Evolutionary conservation across 306 rosid species (phyloP).

Genomic region (Cicer judaicum): DNA sequence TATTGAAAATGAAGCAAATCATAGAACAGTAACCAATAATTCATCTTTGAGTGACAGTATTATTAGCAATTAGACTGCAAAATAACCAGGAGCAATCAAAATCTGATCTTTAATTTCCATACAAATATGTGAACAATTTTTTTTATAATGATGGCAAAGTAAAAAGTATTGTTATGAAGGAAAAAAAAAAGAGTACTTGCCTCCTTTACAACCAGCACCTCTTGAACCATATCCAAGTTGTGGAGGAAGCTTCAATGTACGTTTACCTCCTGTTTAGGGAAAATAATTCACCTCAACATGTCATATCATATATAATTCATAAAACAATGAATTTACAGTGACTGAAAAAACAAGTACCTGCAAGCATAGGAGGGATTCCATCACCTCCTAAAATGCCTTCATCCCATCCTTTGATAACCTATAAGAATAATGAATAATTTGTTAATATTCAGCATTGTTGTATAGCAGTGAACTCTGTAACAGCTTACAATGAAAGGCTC

Average conservation of each 20-base stretch:
- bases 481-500: neutral
- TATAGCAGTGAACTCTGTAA: neutral
- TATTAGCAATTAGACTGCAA: neutral
- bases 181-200: conserved; percentile 47
- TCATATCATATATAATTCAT: neutral
- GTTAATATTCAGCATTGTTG: conserved; percentile 2
- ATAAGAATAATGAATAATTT: conserved; percentile 24
- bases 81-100: conserved; percentile 17
- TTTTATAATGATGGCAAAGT: conserved; percentile 26
- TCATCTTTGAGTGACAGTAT: neutral
- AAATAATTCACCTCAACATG: conserved; percentile 1
- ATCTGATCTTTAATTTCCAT: conserved; percentile 12
- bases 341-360: conserved; percentile 55
- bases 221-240: conserved; percentile 86
- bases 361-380: conserved; percentile 96
- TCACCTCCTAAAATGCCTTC: conserved; percentile 89
- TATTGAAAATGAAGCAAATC: conserved; percentile 28
- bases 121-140: neutral
- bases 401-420: conserved; percentile 99
- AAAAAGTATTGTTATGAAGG: conserved; percentile 5
- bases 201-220: conserved; percentile 98
- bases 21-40: neutral
- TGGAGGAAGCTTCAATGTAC: conserved; percentile 87
- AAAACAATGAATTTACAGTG: conserved; percentile 15
- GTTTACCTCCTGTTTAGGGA: conserved; percentile 72